Percentiles rank a stretch among this genome's conserved stretches.
These are phyloP conservation scores for Cucurbita ficifolia DNA, from an alignment of 306 rosid species.

Conservation along the genomic window DNA sequence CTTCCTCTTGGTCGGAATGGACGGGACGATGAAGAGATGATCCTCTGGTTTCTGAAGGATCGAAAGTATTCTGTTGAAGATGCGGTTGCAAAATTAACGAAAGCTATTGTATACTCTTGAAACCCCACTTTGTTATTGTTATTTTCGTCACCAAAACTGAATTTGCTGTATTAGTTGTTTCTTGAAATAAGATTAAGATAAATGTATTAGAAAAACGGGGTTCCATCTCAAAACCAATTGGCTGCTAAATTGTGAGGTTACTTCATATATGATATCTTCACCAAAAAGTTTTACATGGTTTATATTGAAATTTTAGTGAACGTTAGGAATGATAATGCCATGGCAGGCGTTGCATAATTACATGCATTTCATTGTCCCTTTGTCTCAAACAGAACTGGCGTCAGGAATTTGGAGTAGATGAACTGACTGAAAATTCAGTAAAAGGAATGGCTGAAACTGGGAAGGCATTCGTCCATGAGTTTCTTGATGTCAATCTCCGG, in stretches of 20 bases:
- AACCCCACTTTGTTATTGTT: not conserved
- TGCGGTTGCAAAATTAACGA: constrained; percentile 49
- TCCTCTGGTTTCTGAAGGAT: constrained; percentile 86
- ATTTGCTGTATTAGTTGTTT: not conserved
- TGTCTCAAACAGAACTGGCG: constrained; percentile 78
- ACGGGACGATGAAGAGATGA: constrained; percentile 95
- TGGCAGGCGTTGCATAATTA: not conserved
- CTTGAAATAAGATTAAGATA: not conserved
- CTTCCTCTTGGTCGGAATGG: constrained; percentile 85
- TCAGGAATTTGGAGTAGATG: constrained; percentile 63
- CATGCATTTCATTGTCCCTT: constrained; percentile 4
- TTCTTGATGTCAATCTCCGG: constrained; percentile 49
- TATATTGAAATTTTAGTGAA: not conserved
- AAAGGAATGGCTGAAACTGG: constrained; percentile 56
- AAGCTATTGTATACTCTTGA: constrained; percentile 53
- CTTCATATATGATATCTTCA: too few relatives aligned
- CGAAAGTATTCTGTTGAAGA: constrained; percentile 57
- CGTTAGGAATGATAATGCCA: not conserved
- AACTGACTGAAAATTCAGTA: constrained; percentile 55
- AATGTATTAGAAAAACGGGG: not conserved
- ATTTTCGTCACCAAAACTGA: not conserved
- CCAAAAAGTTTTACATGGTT: not conserved
- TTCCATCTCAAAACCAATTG: too few relatives aligned
- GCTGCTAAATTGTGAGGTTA: too few relatives aligned
- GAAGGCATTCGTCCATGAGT: constrained; percentile 62